phyloP scores from a whole-genome alignment of 257 asterid species.

The Phtheirospermum japonicum region DNA sequence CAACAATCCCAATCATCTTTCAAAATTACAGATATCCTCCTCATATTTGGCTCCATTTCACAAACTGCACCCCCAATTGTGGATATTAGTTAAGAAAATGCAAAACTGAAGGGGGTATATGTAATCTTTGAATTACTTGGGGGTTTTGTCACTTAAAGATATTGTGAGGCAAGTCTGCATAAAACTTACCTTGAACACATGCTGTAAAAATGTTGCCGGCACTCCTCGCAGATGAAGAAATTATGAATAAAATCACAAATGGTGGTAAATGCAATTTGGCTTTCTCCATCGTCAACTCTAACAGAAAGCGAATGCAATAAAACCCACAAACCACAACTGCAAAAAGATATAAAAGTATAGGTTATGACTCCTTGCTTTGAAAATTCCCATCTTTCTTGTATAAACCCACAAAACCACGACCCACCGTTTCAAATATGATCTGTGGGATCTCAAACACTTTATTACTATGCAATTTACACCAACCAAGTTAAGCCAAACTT shows the following conservation, averaged over 20 bases:
- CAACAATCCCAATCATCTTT: background rate
- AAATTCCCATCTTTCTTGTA: slow-evolving; percentile 22
- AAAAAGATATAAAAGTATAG: slow-evolving; percentile 25
- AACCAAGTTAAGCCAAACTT: too few species aligned
- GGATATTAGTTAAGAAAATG: background rate
- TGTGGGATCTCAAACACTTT: too few species aligned
- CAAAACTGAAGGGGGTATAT: background rate
- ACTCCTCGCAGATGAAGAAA: slow-evolving; percentile 89
- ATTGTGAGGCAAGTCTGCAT: slow-evolving; percentile 11
- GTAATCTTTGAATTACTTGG: background rate
- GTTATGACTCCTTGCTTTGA: slow-evolving; percentile 18
- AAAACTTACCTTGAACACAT: slow-evolving; percentile 80
- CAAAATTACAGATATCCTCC: background rate
- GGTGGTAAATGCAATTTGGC: slow-evolving; percentile 67
- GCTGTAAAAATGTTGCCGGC: slow-evolving; percentile 76
- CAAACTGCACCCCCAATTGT: background rate
- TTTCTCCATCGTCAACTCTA: slow-evolving; percentile 79
- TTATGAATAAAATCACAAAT: slow-evolving; percentile 70
- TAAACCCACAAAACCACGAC: too few species aligned
- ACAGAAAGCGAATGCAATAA: slow-evolving; percentile 87
- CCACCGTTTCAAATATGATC: too few species aligned
- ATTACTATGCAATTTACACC: too few species aligned
- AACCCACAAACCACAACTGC: slow-evolving; percentile 98
- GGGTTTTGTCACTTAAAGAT: too few species aligned
- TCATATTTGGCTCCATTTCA: background rate